Percentiles rank a stretch among this genome's conserved stretches.
Evolutionary conservation across 2,329 filamentous ascomycete species (phyloP).

Genomic region (Botrytis deweyae): DNA sequence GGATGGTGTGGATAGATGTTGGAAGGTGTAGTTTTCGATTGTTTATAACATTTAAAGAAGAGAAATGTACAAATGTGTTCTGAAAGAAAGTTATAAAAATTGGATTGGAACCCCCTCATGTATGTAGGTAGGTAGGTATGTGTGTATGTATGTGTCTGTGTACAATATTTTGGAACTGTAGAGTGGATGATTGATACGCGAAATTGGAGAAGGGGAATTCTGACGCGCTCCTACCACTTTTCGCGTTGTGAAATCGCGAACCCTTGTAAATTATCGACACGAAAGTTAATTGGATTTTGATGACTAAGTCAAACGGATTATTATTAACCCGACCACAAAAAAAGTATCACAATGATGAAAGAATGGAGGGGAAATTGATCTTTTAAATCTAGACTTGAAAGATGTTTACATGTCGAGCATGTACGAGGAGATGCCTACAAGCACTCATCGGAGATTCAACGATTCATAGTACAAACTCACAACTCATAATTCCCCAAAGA

Average conservation of each 20-base stretch:
- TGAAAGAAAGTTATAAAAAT: background rate
- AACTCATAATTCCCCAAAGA: conserved; percentile 3
- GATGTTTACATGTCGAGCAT: conserved; percentile 37
- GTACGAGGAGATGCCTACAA: conserved; percentile 36
- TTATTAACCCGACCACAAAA: background rate
- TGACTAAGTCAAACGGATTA: background rate
- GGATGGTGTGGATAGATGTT: conserved; percentile 15
- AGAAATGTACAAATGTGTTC: background rate
- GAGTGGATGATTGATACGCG: conserved; percentile 9
- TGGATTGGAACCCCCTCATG: background rate
- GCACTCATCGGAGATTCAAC: conserved; percentile 33
- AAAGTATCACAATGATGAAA: conserved; percentile 4
- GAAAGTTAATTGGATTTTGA: conserved; percentile 2
- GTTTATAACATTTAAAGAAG: background rate
- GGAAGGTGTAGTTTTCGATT: background rate
- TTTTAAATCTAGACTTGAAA: background rate
- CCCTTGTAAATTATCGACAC: conserved; percentile 23
- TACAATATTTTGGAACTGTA: background rate
- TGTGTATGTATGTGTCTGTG: background rate
- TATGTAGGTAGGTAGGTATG: background rate
- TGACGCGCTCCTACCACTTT: conserved; percentile 11
- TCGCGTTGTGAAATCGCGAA: conserved; percentile 22
- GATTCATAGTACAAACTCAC: conserved; percentile 20
- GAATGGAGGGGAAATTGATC: background rate
- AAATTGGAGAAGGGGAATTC: conserved; percentile 7